Evolutionary conservation across 2,329 filamentous ascomycete genomes (phyloP), one percentile per base, ranked within the genome.

Genomic region (Pleomassaria siparia): DNA sequence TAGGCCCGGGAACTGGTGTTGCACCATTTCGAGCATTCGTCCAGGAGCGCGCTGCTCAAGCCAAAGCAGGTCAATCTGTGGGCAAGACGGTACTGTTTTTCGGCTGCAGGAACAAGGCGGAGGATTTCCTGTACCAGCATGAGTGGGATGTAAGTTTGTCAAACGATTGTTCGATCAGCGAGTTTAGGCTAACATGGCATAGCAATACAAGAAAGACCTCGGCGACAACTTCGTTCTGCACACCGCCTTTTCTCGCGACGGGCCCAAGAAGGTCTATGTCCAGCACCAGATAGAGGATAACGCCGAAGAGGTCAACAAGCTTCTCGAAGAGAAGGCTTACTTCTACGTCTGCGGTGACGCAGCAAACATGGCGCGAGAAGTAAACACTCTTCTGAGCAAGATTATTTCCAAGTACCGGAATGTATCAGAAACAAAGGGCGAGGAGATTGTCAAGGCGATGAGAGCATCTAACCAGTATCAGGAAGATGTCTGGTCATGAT

Each of bases 301-400:
- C 42, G 85, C 88, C 49, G 82, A 88, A 63, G 84, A 96, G 62
- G 81, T 99, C 74, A 92, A 95, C 74, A 85, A 92, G 56, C 83
- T 99, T 1, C 80, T 99, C 9, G 80, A 87, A 72, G 88, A 91
- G 71, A 86, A 86, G 66, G 94, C 90, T 4, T 96, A 94, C 74
- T 91, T 99, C 72, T 99, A 99, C 71, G 92, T 99, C 49, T 99
- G 95, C 64, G 94, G 94, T 75, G 94, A 99, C 69, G 95, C 95
- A 0, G 89, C 94, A 47, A 91, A 96, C 76, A 96, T 96, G 91
- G 91, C 91, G 39, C 86, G 91, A 48, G 91, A 95, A 70, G 91
- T 96, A 64, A 96, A 95, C 70, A 79, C 86, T 20, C 84, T 90
- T n/a, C 79, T 99, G 35, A 87, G 81, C 21, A 86, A 95, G 69